Conservation (phyloP, 345 rosid species). For the Lepidium sativum region DNA sequence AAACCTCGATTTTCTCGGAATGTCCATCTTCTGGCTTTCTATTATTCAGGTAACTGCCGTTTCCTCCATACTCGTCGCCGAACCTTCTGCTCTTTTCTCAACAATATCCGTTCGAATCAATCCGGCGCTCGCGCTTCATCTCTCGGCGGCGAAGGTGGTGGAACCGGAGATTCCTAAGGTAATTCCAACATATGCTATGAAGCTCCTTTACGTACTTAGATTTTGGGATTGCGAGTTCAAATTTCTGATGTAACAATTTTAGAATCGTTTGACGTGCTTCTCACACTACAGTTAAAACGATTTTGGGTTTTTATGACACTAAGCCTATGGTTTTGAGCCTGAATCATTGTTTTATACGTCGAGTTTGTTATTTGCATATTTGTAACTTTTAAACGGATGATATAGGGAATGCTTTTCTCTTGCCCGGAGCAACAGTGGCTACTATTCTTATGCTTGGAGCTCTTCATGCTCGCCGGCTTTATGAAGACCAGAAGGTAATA, state of each 20-base stretch:
- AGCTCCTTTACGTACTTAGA: not conserved
- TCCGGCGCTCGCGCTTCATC: constrained; percentile 37
- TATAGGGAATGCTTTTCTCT: constrained; percentile 61
- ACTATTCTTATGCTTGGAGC: constrained; percentile 93
- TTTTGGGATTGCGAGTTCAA: not conserved
- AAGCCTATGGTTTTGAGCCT: constrained; percentile 5
- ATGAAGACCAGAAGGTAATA: constrained; percentile 75
- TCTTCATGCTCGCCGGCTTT: constrained; percentile 89
- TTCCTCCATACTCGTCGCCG: constrained; percentile 34
- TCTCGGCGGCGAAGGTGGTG: constrained; percentile 30
- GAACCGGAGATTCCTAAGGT: constrained; percentile 51
- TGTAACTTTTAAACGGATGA: not conserved
- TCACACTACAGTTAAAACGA: not conserved
- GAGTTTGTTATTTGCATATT: not conserved
- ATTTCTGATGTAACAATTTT: not conserved
- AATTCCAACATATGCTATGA: not conserved
- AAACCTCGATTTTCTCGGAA: constrained; percentile 33
- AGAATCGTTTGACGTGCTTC: not conserved
- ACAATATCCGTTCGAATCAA: constrained; percentile 30
- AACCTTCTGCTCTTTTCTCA: constrained; percentile 38
- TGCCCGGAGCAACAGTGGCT: constrained; percentile 90
- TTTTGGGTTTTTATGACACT: not conserved
- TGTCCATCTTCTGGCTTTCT: constrained; percentile 25
- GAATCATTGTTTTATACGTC: not conserved
- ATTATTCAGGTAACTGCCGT: constrained; percentile 19